Base-by-base conservation (phyloP, 768 basidiomycete genomes). In the Termitomyces sp. region DNA sequence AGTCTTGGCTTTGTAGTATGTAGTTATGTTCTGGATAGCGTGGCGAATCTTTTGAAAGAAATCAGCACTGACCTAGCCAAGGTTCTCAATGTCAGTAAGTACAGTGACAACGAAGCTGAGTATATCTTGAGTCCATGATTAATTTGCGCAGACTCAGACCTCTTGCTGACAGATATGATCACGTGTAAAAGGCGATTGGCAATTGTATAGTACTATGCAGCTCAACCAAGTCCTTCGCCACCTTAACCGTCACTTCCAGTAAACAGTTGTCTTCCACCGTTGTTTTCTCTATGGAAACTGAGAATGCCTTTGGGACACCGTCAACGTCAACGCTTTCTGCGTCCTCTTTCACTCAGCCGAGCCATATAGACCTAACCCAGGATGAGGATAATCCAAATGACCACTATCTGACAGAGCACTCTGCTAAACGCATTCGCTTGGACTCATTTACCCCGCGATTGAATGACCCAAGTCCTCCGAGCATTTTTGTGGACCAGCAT, bases 361-460 rank as follows among this genome's bases (percentile, higher is more conserved):
- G 49, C 41, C 66, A 64, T 47, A 90, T 90, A 70, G 88, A 89
- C 77, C 79, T 90, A 61, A 89, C 87, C 28, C 74, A 77, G 61
- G 88, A 87, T 72, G 87, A 88, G 71, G 86, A 87, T 67, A 82
- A 82, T 66, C 71, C 75, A 66, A 75, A 76, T 60, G 70, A 68
- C 63, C 64, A 72, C 63, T 68, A 72, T 64, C 67, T 70, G 60
- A 63, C 68, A 33, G 58, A 71, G 26, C 68, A 74, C 69, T 70
- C 67, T 60, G 67, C 75, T 61, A 82, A 82, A 70, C 77, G 79
- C 56, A 70, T 70, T 44, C 76, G 79, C 56, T 72, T 74, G 46
- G 79, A 80, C 30, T 36, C 60, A 14, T 61, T 66, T 2, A 55
- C 63, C 20, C 56, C 59, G 30, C 60, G 57, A 55, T 54, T 44